Percentiles rank a stretch among this genome's conserved stretches.
These are phyloP conservation scores for Claviceps sorghi DNA, from an alignment of 2,329 filamentous ascomycete species.

Conservation along the genomic window DNA sequence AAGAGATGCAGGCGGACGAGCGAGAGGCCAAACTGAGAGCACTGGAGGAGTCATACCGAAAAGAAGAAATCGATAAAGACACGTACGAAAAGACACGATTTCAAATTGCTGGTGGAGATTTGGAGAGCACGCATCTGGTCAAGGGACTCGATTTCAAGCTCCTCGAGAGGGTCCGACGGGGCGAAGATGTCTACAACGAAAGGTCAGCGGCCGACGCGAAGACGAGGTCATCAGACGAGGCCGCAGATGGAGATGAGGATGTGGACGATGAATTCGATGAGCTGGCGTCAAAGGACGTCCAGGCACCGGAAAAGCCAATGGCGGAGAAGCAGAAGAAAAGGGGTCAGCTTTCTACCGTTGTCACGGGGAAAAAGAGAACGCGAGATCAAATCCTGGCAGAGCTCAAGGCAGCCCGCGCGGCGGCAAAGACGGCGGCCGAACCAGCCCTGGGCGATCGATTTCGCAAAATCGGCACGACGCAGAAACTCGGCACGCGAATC, in stretches of 20 bases:
- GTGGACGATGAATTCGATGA: slow-evolving; percentile 54
- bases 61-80: slow-evolving; percentile 66
- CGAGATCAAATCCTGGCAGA: slow-evolving; percentile 54
- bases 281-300: slow-evolving; percentile 39
- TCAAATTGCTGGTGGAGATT: slow-evolving; percentile 70
- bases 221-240: slow-evolving; percentile 17
- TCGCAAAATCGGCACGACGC: slow-evolving; percentile 46
- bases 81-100: slow-evolving; percentile 63
- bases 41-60: slow-evolving; percentile 67
- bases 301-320: slow-evolving; percentile 36
- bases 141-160: slow-evolving; percentile 85
- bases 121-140: slow-evolving; percentile 69
- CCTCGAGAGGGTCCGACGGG: slow-evolving; percentile 51
- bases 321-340: slow-evolving; percentile 35
- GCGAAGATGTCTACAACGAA: slow-evolving; percentile 49
- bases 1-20: slow-evolving; percentile 37
- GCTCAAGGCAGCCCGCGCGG: slow-evolving; percentile 46
- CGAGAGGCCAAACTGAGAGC: slow-evolving; percentile 55
- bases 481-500: slow-evolving; percentile 40
- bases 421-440: slow-evolving; percentile 39
- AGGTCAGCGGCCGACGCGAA: slow-evolving; percentile 8
- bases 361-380: slow-evolving; percentile 45
- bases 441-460: slow-evolving; percentile 44
- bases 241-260: slow-evolving; percentile 16
- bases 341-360: slow-evolving; percentile 42